Evolutionary conservation across 2,329 filamentous ascomycete genomes (phyloP).

Genomic region (Sporothrix variecibatus): DNA sequence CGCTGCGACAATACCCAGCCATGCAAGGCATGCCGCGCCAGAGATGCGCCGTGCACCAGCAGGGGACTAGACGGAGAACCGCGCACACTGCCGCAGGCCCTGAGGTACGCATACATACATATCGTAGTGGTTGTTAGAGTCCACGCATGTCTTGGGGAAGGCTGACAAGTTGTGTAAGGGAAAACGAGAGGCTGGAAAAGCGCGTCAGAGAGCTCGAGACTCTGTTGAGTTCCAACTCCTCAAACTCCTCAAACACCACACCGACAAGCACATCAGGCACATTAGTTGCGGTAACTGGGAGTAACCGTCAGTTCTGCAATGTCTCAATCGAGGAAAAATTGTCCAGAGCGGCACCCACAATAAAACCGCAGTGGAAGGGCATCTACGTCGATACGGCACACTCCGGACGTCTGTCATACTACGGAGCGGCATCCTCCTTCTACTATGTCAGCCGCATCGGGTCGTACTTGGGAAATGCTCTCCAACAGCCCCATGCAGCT

Average conservation of each 20-base stretch:
- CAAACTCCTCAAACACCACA: not conserved
- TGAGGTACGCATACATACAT: not conserved
- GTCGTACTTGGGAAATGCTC: conserved; percentile 38
- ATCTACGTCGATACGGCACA: conserved; percentile 42
- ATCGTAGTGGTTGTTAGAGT: not conserved
- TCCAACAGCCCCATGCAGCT: conserved; percentile 37
- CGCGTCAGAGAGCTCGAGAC: conserved; percentile 16
- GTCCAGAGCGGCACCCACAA: not conserved
- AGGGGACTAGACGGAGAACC: conserved; percentile 33
- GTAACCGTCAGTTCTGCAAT: not conserved
- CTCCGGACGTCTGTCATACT: conserved; percentile 44
- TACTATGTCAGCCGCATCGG: conserved; percentile 49
- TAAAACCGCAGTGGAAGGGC: conserved; percentile 35
- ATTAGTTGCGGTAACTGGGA: not conserved
- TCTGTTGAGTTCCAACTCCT: not conserved
- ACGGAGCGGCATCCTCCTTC: conserved; percentile 47
- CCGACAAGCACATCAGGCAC: not conserved
- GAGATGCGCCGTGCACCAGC: conserved; percentile 39
- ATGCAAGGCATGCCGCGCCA: conserved; percentile 41
- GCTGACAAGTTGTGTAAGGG: conserved; percentile 17
- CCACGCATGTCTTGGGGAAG: too few relatives aligned
- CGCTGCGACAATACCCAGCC: conserved; percentile 43
- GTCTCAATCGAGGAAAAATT: not conserved
- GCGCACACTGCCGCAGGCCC: conserved; percentile 23
- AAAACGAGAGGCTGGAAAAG: not conserved